Evolutionary conservation across 306 rosid genomes (phyloP).

Genomic region (Prunus armeniaca): DNA sequence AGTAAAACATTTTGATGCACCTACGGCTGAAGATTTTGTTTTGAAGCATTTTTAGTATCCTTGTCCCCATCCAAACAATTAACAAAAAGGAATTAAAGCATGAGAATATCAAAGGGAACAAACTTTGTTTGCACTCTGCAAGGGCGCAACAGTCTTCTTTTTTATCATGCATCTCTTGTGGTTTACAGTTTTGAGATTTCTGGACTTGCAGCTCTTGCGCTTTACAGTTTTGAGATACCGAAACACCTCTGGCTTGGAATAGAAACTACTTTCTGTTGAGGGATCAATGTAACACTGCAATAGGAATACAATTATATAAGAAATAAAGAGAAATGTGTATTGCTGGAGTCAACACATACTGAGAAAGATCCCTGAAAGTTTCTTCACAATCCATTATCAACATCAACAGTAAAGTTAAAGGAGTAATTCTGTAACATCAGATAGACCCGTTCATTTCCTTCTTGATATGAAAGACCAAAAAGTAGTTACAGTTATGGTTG

Average conservation of each 20-base stretch:
- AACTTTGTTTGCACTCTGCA: slow-evolving; percentile 44
- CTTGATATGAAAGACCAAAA: not conserved
- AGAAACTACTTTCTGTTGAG: slow-evolving; percentile 52
- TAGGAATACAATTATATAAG: slow-evolving; percentile 18
- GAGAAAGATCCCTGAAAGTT: slow-evolving; percentile 7
- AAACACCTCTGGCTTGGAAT: slow-evolving; percentile 81
- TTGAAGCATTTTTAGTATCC: not conserved
- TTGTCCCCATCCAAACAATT: not conserved
- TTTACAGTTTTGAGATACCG: slow-evolving; percentile 58
- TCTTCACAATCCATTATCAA: not conserved
- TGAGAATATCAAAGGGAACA: slow-evolving; percentile 24
- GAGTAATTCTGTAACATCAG: not conserved
- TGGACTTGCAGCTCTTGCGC: slow-evolving; percentile 29
- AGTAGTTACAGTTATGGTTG: not conserved
- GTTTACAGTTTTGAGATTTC: slow-evolving; percentile 45
- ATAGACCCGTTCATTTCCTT: not conserved
- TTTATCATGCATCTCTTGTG: slow-evolving; percentile 28
- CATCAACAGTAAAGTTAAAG: not conserved
- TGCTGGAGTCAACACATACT: slow-evolving; percentile 10
- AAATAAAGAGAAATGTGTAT: slow-evolving; percentile 12
- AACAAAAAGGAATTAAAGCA: slow-evolving; percentile 7
- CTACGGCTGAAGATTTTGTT: not conserved
- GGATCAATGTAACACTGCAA: slow-evolving; percentile 79
- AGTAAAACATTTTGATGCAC: not conserved
- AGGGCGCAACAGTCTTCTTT: slow-evolving; percentile 27